Conservation (phyloP, 805 yeast species). For the Zygosaccharomyces bailii region DNA sequence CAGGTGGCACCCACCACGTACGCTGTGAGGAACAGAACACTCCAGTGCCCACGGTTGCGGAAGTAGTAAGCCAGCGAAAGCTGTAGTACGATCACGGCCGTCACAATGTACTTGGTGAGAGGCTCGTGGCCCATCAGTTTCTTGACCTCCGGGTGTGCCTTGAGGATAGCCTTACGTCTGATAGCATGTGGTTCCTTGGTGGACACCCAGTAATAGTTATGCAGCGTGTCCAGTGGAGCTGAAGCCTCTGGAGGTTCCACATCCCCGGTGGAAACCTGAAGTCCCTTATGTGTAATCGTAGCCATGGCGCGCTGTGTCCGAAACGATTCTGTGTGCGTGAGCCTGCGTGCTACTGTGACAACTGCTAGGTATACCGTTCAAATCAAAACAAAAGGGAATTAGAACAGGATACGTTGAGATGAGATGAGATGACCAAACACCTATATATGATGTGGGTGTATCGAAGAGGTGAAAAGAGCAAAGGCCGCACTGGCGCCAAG, state of each 20-base stretch:
- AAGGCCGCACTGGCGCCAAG: background rate
- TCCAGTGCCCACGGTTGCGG: constrained; percentile 49
- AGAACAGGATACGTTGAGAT: too few relatives aligned
- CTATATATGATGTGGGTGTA: background rate
- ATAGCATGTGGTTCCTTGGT: constrained; percentile 76
- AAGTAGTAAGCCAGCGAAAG: constrained; percentile 59
- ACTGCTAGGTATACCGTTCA: too few relatives aligned
- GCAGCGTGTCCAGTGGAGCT: constrained; percentile 36
- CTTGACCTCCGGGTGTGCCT: constrained; percentile 73
- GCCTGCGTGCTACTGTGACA: background rate
- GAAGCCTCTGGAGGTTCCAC: constrained; percentile 34
- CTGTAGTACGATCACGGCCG: constrained; percentile 66
- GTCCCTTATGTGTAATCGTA: constrained; percentile 15
- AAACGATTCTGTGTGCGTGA: background rate
- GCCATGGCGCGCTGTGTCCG: too few relatives aligned
- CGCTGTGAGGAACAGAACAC: constrained; percentile 57
- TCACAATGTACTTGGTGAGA: constrained; percentile 69
- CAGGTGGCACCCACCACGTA: constrained; percentile 84
- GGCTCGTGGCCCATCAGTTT: constrained; percentile 86
- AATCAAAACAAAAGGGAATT: too few relatives aligned
- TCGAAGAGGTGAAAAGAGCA: background rate
- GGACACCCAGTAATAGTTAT: constrained; percentile 81
- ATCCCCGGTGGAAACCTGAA: constrained; percentile 10
- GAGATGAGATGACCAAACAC: background rate
- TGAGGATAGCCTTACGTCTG: constrained; percentile 69